These are phyloP conservation scores for Sugiyamaella americana DNA, from an alignment of 805 yeast species.

Conservation along the genomic window DNA sequence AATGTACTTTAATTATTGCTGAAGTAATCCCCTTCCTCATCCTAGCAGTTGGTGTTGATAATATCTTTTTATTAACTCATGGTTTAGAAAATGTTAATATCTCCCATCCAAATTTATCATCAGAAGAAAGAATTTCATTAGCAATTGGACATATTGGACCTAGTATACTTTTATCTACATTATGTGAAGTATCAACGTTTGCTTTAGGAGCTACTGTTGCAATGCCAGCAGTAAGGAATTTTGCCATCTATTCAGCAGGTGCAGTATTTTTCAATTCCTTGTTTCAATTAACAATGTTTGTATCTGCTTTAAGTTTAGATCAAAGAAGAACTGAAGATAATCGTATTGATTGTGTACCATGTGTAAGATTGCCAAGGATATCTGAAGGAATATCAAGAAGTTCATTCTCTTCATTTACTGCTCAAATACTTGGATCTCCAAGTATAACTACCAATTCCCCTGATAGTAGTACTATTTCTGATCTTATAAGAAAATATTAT, in stretches of 20 bases:
- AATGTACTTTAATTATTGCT: constrained; percentile 86
- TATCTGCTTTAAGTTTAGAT: constrained; percentile 64
- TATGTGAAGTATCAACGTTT: constrained; percentile 76
- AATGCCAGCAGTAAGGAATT: constrained; percentile 95
- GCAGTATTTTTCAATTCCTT: constrained; percentile 72
- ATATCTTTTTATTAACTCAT: constrained; percentile 79
- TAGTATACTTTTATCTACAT: constrained; percentile 69
- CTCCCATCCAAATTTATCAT: constrained; percentile 40
- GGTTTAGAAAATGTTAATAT: constrained; percentile 57
- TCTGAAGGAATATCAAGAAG: constrained; percentile 7
- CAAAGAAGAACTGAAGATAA: constrained; percentile 53
- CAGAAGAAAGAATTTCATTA: constrained; percentile 54
- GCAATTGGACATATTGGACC: constrained; percentile 80
- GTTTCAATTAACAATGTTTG: constrained; percentile 76
- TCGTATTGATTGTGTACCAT: constrained; percentile 58
- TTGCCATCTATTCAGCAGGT: constrained; percentile 85
- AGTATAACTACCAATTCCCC: constrained; percentile 5
- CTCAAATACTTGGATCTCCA: constrained; percentile 17
- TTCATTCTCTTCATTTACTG: constrained; percentile 15
- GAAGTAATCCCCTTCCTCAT: constrained; percentile 94
- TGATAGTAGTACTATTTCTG: constrained; percentile 29
- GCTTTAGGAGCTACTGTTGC: constrained; percentile 69
- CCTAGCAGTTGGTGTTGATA: constrained; percentile 94
- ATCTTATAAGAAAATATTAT: constrained; percentile 42
- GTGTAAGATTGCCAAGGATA: constrained; percentile 33